phyloP scores from a whole-genome alignment of 352 stramenopile genomes.

The Phytophthora podocarpi region DNA sequence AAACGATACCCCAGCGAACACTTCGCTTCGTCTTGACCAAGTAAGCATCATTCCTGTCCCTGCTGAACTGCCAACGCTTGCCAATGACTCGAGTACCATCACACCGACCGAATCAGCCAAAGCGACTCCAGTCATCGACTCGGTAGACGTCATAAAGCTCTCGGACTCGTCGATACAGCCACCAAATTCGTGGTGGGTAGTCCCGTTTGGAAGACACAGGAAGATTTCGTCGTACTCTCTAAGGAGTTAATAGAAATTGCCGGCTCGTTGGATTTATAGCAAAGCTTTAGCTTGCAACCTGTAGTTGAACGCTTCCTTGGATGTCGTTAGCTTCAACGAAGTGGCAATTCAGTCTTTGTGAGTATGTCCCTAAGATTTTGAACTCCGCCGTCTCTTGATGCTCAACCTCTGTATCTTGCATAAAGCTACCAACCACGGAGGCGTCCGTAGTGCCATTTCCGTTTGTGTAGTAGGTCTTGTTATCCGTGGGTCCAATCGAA shows the following conservation, averaged over 20 bases:
- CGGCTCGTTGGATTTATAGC: too few species aligned
- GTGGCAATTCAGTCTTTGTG: conserved; percentile 24
- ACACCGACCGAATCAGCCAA: conserved; percentile 5
- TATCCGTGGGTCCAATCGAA: conserved; percentile 14
- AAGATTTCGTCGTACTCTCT: conserved; percentile 47
- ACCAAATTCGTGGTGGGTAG: conserved; percentile 28
- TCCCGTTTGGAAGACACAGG: conserved; percentile 27
- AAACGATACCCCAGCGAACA: neutral
- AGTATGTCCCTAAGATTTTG: conserved; percentile 41
- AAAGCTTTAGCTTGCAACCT: conserved; percentile 13
- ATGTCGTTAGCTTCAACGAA: conserved; percentile 34
- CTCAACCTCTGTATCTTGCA: neutral
- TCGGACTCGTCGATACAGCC: conserved; percentile 3
- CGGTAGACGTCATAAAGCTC: conserved; percentile 19
- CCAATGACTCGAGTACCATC: neutral
- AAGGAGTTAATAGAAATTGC: conserved; percentile 14
- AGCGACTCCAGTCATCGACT: neutral
- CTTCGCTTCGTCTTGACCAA: neutral
- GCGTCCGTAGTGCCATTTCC: too few species aligned
- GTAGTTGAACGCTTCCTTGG: conserved; percentile 33
- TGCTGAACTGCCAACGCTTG: neutral
- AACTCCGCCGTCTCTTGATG: conserved; percentile 20
- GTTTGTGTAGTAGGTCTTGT: conserved; percentile 3
- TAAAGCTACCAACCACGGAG: neutral
- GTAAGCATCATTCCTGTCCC: neutral